Evolutionary conservation across 306 rosid species (phyloP).

Genomic region (Cucumis hystrix): DNA sequence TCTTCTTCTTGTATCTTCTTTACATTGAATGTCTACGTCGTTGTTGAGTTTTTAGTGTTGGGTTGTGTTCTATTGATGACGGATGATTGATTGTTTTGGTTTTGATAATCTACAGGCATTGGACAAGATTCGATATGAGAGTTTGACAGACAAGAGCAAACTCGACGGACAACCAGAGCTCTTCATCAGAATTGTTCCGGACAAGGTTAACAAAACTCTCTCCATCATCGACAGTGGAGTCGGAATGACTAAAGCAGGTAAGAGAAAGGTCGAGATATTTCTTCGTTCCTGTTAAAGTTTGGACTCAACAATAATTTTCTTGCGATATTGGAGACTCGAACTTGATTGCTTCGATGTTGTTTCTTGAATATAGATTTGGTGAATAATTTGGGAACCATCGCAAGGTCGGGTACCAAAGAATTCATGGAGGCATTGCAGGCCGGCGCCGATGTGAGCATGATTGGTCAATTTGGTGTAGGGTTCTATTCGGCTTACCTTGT

Average conservation of each 20-base stretch:
- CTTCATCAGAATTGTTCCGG: constrained; percentile 53
- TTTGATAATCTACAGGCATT: constrained; percentile 24
- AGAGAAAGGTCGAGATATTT: not conserved
- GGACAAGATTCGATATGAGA: constrained; percentile 53
- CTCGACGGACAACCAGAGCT: constrained; percentile 55
- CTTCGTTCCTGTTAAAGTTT: not conserved
- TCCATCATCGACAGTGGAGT: constrained; percentile 56
- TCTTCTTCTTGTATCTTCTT: not conserved
- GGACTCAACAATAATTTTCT: not conserved
- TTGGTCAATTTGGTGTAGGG: constrained; percentile 70
- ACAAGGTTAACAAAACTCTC: constrained; percentile 44
- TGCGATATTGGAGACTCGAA: not conserved
- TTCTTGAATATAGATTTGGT: constrained; percentile 36
- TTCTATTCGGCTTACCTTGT: constrained; percentile 59
- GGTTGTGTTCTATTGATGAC: not conserved
- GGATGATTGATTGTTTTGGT: not conserved
- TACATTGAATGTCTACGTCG: not conserved
- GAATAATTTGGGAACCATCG: constrained; percentile 66
- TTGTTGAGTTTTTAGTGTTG: not conserved
- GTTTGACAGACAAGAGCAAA: constrained; percentile 51
- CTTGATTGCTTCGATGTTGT: not conserved
- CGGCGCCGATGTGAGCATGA: constrained; percentile 67
- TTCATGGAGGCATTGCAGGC: constrained; percentile 73
- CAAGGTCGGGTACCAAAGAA: constrained; percentile 61
- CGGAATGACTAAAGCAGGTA: constrained; percentile 77